Conservation (phyloP, 805 yeast species). For the Lipomyces chichibuensis region DNA sequence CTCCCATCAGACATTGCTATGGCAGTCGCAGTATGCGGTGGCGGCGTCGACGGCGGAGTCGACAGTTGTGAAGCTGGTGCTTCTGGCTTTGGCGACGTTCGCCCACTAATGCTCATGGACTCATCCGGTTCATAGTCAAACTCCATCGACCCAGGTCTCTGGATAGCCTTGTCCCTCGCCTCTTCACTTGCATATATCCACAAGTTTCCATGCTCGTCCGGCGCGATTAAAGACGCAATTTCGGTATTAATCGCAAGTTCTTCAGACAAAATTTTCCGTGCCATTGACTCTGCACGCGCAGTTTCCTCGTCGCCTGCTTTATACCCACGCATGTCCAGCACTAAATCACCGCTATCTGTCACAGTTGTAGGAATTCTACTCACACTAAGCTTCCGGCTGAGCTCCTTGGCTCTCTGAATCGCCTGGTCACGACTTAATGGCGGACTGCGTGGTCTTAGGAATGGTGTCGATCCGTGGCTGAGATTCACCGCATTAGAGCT, state of each 20-base stretch:
- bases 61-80: constrained; percentile 12
- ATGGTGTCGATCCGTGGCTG: constrained; percentile 29
- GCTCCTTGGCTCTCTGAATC: constrained; percentile 60
- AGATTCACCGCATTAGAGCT: constrained; percentile 23
- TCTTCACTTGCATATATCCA: constrained; percentile 41
- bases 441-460: constrained; percentile 35
- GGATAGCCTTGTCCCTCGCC: constrained; percentile 33
- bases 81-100: constrained; percentile 26
- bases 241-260: constrained; percentile 57
- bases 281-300: constrained; percentile 72
- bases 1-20: constrained; percentile 16
- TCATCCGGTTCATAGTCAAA: constrained; percentile 35
- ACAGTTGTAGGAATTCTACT: constrained; percentile 75
- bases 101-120: neutral
- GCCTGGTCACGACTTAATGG: constrained; percentile 47
- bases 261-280: constrained; percentile 71
- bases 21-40: neutral
- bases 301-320: constrained; percentile 81
- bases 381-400: constrained; percentile 62
- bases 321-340: constrained; percentile 94
- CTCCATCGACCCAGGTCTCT: constrained; percentile 29
- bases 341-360: constrained; percentile 85
- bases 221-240: constrained; percentile 41
- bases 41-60: constrained; percentile 26
- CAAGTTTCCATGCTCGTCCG: constrained; percentile 44